Conservation (phyloP, 306 rosid genomes). For the Mucuna pruriens region DNA sequence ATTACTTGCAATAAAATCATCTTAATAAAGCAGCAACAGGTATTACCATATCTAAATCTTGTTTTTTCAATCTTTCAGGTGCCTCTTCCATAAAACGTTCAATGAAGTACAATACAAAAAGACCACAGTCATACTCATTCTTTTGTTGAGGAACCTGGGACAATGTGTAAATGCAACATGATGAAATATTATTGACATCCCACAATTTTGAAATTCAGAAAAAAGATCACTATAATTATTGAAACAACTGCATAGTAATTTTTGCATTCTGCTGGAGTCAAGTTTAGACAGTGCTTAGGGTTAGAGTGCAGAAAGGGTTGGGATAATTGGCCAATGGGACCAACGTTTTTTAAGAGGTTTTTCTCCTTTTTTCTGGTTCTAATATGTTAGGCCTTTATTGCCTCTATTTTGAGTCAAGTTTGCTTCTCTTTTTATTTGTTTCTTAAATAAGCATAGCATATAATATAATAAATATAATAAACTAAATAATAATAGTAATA, state of each 20-base stretch:
- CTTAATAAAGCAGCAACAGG: background rate
- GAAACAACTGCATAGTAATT: slow-evolving; percentile 1
- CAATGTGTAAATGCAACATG: slow-evolving; percentile 15
- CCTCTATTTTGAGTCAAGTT: no score
- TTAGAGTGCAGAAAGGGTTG: no score
- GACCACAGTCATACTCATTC: slow-evolving; percentile 95
- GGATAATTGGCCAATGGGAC: no score
- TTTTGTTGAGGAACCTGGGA: slow-evolving; percentile 96
- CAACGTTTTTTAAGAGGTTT: no score
- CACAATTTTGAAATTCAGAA: background rate
- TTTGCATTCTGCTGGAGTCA: no score
- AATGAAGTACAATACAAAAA: slow-evolving; percentile 86
- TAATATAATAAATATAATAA: no score
- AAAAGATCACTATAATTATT: background rate
- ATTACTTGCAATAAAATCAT: background rate
- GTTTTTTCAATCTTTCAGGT: slow-evolving; percentile 72
- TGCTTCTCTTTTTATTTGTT: no score
- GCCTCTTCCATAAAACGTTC: slow-evolving; percentile 85
- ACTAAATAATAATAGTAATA: no score
- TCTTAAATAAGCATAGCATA: no score
- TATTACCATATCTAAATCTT: slow-evolving; percentile 76
- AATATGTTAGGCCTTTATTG: no score
- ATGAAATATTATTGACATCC: background rate
- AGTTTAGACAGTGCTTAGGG: no score
- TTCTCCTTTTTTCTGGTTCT: no score